Base-by-base conservation (phyloP, 495 filamentous ascomycete species). In the Talaromyces proteolyticus region DNA sequence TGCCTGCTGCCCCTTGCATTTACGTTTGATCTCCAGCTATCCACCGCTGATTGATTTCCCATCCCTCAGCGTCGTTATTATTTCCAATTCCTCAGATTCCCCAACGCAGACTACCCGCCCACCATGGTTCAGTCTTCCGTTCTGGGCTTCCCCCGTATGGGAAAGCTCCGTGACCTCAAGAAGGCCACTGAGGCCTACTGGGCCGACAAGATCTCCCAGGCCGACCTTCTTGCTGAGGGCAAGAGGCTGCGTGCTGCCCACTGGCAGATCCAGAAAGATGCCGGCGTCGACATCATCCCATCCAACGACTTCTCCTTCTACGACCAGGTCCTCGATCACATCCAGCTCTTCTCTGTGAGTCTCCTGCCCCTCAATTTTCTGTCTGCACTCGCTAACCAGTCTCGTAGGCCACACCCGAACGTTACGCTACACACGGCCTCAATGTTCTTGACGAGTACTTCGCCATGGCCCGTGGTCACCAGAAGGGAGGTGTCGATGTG, bases 271-370 rank as follows among this genome's bases (percentile, higher is more conserved):
- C 93, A 96, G 79, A 93, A 97, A 79, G 83, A 91, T 72, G 91
- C 91, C 60, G 93, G 93, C 65, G 91, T 95, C 64, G 88, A 95
- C 63, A 79, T 89, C 71, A 97, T 98, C 72, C 93, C 93, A 63
- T 93, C 88, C 85, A 97, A 97, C 68, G 93, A 98, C 85, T 98
- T 98, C 68, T 87, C 94, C 54, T 91, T 87, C 79, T 98, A 98
- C 69, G 93, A 98, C 70, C 93, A 98, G 65, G 86, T 98, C 67
- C 87, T 98, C 36, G 89, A 92, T 73, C 93, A 98, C 78, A 96
- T 96, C 73, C 93, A 98, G 77, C 82, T 96, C 62, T 98, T 98
- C 76, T 89, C 87, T 67, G 91, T 91, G 76, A 72, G 88, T 76
- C 6, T 14, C 39, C 45, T 40, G 23, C 24, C 21, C 14, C 23